Base-by-base conservation (phyloP, 371 early-diverging fungal genomes). In the Parasitella parasitica region DNA sequence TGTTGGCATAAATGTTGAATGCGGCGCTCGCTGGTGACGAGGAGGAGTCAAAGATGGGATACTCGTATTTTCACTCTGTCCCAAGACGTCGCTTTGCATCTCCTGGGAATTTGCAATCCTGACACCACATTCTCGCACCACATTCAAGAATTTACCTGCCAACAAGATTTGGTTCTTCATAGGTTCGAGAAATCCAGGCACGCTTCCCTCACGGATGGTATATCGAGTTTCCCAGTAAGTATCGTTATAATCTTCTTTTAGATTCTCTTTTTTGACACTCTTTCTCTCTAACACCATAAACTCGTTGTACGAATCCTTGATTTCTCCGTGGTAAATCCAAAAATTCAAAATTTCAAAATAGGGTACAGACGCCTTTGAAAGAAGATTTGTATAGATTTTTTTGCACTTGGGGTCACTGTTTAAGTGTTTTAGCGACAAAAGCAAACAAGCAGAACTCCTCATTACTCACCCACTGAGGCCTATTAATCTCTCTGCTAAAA, bases 81-180 rank as follows among this genome's bases (percentile, higher is more conserved):
- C 64, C 13, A 43, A 16, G 36, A 73, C 55, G 16, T 62, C 70
- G 15, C 57, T 57, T 24, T 73, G 66, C 80, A 79, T 79, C 16
- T 76, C 75, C 38, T 76, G 74, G 5, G 78, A 74, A 30, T 75
- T 75, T 1, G 82, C 76, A 26, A 86, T 77, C 20, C 70, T 81
- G 8, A 87, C 86, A 51, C 91, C 91, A 68, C 95, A 96, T 60
- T 92, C 95, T 4, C 91, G 81, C 18, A 96, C 84, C 1, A 96
- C 95, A 69, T 97, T 97, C 59, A 96, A 75, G 64, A 95, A 97
- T 70, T 96, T 96, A 28, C 98, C 98, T 0, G 96, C 93, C 27
- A 89, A 72, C 61, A 97, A 69, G 35, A 97, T 90, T 73, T 94
- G 94, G 15, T 82, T 80, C 39, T 88, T 81, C 13, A 86, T 80